These are phyloP conservation scores for Skeletonema grethae DNA, from an alignment of 108 stramenopile genomes.

Conservation along the genomic window DNA sequence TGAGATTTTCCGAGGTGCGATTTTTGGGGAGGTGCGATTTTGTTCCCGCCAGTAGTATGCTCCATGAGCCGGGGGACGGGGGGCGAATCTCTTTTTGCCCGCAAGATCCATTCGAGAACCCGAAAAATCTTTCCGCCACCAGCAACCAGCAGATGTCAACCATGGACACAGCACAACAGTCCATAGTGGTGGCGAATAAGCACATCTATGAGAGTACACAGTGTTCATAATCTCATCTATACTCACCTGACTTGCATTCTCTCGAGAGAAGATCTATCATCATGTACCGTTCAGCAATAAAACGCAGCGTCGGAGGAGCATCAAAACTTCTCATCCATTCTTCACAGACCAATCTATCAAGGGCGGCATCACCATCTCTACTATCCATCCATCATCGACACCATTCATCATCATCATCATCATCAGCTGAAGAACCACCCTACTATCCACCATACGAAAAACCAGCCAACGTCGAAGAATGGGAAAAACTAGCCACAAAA, in stretches of 20 bases:
- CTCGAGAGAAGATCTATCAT: not conserved
- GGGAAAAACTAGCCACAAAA: constrained; percentile 72
- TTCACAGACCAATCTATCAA: constrained; percentile 3
- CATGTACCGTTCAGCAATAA: not conserved
- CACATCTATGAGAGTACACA: too few species aligned
- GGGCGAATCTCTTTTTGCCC: not conserved
- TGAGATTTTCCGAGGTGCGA: too few species aligned
- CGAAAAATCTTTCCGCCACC: too few species aligned
- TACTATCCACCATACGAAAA: constrained; percentile 20
- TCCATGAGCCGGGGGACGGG: too few species aligned
- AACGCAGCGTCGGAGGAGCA: not conserved
- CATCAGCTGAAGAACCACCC: not conserved
- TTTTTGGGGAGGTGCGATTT: too few species aligned
- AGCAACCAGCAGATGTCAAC: too few species aligned
- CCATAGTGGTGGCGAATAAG: too few species aligned
- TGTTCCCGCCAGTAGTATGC: too few species aligned
- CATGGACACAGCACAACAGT: too few species aligned
- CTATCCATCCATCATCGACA: not conserved
- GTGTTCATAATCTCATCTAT: too few species aligned
- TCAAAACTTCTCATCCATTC: not conserved
- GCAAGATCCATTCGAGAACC: too few species aligned
- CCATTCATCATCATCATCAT: not conserved
- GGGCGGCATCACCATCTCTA: not conserved
- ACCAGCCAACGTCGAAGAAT: constrained; percentile 50
- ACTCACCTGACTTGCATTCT: too few species aligned